A percentile compares a stretch with the other conserved stretches of the same genome.
Conservation (phyloP, 306 rosid species). For the Erythrophleum fordii region DNA sequence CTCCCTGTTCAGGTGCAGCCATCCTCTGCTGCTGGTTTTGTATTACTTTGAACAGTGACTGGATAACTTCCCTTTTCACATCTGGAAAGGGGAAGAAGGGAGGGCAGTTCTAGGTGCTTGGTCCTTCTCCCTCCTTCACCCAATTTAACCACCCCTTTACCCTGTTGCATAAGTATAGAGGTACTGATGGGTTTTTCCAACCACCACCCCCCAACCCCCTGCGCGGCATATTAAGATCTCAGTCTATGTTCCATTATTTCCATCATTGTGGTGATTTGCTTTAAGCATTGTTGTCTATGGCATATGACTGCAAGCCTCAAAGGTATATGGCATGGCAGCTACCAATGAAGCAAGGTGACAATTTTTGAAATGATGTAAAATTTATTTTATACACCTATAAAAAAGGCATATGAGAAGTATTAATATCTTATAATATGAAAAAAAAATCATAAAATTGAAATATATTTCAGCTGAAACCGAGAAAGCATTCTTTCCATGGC, state of each 20-base stretch:
- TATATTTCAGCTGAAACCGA: background rate
- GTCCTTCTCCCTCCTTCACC: slow-evolving; percentile 11
- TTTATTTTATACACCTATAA: no score
- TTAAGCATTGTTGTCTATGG: background rate
- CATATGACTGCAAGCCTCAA: background rate
- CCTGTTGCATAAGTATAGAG: slow-evolving; percentile 21
- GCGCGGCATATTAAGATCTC: slow-evolving; percentile 38
- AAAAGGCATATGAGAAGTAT: no score
- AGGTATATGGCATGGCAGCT: background rate
- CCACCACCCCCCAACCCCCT: no score
- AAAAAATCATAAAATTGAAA: background rate
- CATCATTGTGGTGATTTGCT: slow-evolving; percentile 23
- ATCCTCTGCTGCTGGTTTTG: slow-evolving; percentile 21
- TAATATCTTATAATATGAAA: background rate
- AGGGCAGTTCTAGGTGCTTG: slow-evolving; percentile 23
- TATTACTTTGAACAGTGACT: background rate
- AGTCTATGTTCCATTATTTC: slow-evolving; percentile 20
- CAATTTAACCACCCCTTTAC: background rate
- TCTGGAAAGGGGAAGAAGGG: slow-evolving; percentile 9
- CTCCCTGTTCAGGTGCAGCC: slow-evolving; percentile 11
- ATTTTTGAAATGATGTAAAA: background rate
- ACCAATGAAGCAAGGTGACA: background rate
- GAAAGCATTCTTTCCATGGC: background rate
- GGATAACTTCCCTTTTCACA: background rate
- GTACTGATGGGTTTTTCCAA: no score